Conservation (phyloP, 106 monocot genomes). For the Narthecium ossifragum region DNA sequence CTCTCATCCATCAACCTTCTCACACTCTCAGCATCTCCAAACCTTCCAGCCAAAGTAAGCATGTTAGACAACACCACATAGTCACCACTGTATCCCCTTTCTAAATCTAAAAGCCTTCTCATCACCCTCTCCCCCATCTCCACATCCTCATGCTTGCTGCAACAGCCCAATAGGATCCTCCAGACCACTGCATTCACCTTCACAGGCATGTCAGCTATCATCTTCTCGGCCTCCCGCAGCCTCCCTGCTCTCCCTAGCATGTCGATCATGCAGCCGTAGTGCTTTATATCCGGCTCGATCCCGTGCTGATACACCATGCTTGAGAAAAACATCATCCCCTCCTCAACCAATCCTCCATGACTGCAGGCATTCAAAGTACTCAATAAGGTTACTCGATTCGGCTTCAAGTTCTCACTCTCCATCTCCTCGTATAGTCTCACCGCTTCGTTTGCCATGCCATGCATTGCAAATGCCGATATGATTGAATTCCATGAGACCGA, state of each 20-base stretch:
- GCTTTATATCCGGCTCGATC: slow-evolving; percentile 50
- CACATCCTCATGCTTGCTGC: slow-evolving; percentile 48
- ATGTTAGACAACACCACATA: slow-evolving; percentile 70
- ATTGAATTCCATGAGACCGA: slow-evolving; percentile 81
- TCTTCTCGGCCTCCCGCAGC: slow-evolving; percentile 53
- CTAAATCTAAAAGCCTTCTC: slow-evolving; percentile 50
- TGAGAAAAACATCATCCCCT: slow-evolving; percentile 44
- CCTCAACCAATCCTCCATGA: slow-evolving; percentile 69
- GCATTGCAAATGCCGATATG: slow-evolving; percentile 53
- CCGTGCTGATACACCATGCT: slow-evolving; percentile 34
- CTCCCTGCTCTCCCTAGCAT: slow-evolving; percentile 65
- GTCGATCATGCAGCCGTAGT: slow-evolving; percentile 72
- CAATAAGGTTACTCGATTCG: slow-evolving; percentile 61
- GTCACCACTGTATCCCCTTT: slow-evolving; percentile 51
- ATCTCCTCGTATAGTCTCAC: slow-evolving; percentile 38
- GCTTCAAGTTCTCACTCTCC: slow-evolving; percentile 20
- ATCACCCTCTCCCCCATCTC: slow-evolving; percentile 66
- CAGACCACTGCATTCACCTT: slow-evolving; percentile 46
- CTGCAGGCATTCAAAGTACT: slow-evolving; percentile 67
- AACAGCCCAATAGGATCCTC: slow-evolving; percentile 71
- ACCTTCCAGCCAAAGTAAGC: slow-evolving; percentile 48
- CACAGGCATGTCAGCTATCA: slow-evolving; percentile 28
- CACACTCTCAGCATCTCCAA: slow-evolving; percentile 54
- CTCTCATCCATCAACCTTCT: slow-evolving; percentile 50
- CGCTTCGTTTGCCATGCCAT: slow-evolving; percentile 59